phyloP scores from a whole-genome alignment of 2,329 filamentous ascomycete species.

The Xylariales sp. region DNA sequence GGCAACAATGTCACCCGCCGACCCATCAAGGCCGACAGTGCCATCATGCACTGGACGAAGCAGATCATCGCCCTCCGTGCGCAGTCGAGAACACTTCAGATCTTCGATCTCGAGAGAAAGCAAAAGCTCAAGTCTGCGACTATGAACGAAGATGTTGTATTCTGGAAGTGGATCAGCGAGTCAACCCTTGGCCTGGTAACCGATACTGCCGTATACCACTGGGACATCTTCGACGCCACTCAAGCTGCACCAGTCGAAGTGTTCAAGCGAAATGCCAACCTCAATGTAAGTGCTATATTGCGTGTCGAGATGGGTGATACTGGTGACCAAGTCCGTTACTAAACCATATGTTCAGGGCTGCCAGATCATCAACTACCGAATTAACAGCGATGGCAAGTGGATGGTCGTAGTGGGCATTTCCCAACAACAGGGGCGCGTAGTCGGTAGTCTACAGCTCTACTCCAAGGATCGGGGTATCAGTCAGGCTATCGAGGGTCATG shows the following conservation, averaged over 20 bases:
- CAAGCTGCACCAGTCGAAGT: constrained; percentile 80
- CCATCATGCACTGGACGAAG: constrained; percentile 97
- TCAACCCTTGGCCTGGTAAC: constrained; percentile 85
- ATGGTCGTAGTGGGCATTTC: constrained; percentile 97
- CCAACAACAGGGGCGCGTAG: constrained; percentile 86
- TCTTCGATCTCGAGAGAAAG: constrained; percentile 92
- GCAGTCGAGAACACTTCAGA: constrained; percentile 89
- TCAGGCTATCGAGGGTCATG: constrained; percentile 96
- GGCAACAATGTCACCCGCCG: constrained; percentile 91
- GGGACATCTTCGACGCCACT: constrained; percentile 87
- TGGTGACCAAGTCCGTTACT: too few species aligned
- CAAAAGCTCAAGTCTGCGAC: constrained; percentile 93
- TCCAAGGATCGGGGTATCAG: constrained; percentile 95
- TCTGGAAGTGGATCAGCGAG: constrained; percentile 99
- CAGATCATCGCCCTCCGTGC: constrained; percentile 97
- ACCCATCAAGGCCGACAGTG: constrained; percentile 98
- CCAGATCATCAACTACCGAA: constrained; percentile 99
- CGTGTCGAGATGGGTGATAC: too few species aligned
- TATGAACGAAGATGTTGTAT: constrained; percentile 96
- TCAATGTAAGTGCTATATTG: constrained; percentile 67
- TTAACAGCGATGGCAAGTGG: constrained; percentile 95
- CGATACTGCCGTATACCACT: constrained; percentile 88
- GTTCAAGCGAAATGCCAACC: constrained; percentile 90
- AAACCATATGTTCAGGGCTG: constrained; percentile 61
- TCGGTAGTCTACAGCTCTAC: constrained; percentile 95